Conservation (phyloP, 768 basidiomycete genomes). For the Kwoniella bestiolae region DNA sequence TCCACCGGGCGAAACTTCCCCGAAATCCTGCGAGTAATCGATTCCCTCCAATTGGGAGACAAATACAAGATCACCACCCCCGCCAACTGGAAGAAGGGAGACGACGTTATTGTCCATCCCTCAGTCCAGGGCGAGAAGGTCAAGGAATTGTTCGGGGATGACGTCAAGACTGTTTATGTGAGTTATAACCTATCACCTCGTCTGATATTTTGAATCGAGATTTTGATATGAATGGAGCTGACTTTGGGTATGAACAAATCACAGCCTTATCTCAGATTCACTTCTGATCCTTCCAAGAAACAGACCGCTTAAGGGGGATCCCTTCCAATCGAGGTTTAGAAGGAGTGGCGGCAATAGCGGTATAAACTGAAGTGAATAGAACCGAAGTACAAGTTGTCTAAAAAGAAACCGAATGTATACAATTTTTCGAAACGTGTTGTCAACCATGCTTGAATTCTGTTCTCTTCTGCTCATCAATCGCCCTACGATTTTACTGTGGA, state of each 20-base stretch:
- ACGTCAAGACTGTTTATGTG: constrained; percentile 64
- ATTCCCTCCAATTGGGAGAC: constrained; percentile 83
- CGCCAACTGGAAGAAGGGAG: constrained; percentile 70
- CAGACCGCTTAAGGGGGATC: constrained; percentile 14
- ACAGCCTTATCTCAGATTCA: constrained; percentile 80
- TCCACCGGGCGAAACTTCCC: constrained; percentile 69
- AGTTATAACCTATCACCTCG: background rate
- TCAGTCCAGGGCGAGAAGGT: constrained; percentile 83
- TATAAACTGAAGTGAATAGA: background rate
- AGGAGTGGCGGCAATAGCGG: background rate
- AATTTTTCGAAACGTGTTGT: background rate
- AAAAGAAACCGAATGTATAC: constrained; percentile 14
- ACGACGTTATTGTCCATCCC: constrained; percentile 84
- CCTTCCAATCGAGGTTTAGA: background rate
- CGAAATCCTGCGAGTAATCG: constrained; percentile 67
- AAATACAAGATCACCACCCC: constrained; percentile 73
- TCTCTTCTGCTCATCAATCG: no score
- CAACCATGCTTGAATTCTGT: no score
- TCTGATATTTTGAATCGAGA: no score
- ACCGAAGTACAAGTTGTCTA: constrained; percentile 4
- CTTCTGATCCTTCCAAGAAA: constrained; percentile 53
- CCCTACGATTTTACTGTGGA: no score
- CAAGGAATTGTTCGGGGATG: constrained; percentile 83
- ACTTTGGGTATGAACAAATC: no score
- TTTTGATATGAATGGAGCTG: no score